Percentiles rank a stretch among this genome's conserved stretches.
These are phyloP conservation scores for Cyclotella distinguenda DNA, from an alignment of 108 stramenopile species.

Conservation along the genomic window DNA sequence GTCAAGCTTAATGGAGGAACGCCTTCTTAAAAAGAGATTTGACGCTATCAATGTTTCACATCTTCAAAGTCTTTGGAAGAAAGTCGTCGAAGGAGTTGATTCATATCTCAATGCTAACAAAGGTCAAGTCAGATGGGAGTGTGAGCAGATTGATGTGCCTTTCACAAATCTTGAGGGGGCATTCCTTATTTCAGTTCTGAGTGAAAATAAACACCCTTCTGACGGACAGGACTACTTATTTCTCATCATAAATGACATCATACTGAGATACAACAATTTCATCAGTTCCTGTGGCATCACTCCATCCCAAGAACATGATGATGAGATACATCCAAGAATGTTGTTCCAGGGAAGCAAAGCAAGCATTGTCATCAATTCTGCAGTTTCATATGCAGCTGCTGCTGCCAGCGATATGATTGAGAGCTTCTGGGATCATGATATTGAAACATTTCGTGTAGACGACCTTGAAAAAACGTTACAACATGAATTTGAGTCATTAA, in stretches of 20 bases:
- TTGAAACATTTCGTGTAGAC: constrained; percentile 1
- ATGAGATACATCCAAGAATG: constrained; percentile 25
- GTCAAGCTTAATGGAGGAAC: constrained; percentile 22
- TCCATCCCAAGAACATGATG: neutral
- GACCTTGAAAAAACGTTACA: constrained; percentile 8
- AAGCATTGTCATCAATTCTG: neutral
- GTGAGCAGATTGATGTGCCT: constrained; percentile 19
- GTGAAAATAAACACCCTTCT: constrained; percentile 23
- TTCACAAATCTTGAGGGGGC: neutral
- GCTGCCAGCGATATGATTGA: constrained; percentile 4
- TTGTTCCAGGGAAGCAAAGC: constrained; percentile 14
- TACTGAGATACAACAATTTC: constrained; percentile 26
- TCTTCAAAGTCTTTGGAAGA: constrained; percentile 11
- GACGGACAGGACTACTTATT: constrained; percentile 22
- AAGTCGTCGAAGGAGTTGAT: constrained; percentile 19
- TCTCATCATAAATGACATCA: constrained; percentile 28
- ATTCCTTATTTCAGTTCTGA: constrained; percentile 16
- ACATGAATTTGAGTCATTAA: constrained; percentile 7
- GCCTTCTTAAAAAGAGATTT: constrained; percentile 16
- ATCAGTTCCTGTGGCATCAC: neutral
- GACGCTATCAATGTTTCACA: constrained; percentile 9
- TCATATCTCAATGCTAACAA: constrained; percentile 13
- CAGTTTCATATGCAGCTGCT: neutral
- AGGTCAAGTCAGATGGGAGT: constrained; percentile 9
- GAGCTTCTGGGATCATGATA: constrained; percentile 16